A percentile compares a stretch with the other conserved stretches of the same genome.
Conservation (phyloP, 2,329 filamentous ascomycete genomes). For the Penicillium sp. region DNA sequence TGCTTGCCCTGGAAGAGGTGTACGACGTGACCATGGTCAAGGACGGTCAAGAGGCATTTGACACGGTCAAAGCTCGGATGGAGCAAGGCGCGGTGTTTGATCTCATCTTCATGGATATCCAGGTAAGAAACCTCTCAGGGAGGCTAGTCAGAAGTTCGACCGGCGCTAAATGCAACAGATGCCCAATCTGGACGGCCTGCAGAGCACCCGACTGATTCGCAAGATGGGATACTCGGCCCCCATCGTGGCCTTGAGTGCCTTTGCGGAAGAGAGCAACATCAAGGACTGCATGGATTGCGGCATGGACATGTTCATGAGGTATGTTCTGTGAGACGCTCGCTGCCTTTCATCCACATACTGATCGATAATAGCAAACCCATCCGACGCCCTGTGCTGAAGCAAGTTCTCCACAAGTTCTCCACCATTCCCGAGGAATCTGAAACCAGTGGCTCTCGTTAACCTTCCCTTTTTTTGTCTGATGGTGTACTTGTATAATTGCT, state of each 20-base stretch:
- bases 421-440: slow-evolving; percentile 71
- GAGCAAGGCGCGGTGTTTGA: slow-evolving; percentile 72
- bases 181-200: slow-evolving; percentile 87
- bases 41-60: slow-evolving; percentile 83
- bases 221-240: slow-evolving; percentile 83
- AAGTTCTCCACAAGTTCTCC: slow-evolving; percentile 76
- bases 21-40: slow-evolving; percentile 83
- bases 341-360: not conserved
- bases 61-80: slow-evolving; percentile 82
- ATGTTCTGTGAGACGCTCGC: not conserved
- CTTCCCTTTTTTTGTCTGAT: not conserved
- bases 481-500: not conserved
- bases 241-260: slow-evolving; percentile 88
- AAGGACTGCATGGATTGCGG: slow-evolving; percentile 84
- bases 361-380: slow-evolving; percentile 60
- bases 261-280: slow-evolving; percentile 86
- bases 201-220: slow-evolving; percentile 82
- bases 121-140: slow-evolving; percentile 13
- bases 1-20: slow-evolving; percentile 57
- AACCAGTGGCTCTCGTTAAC: slow-evolving; percentile 6
- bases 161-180: slow-evolving; percentile 54
- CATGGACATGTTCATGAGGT: slow-evolving; percentile 83
- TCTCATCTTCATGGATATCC: slow-evolving; percentile 93
- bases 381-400: slow-evolving; percentile 78
- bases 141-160: not conserved